Percentiles rank a stretch among this genome's conserved stretches.
Evolutionary conservation across 805 yeast species (phyloP).

Genomic region (Saccharomyces eubayanus): DNA sequence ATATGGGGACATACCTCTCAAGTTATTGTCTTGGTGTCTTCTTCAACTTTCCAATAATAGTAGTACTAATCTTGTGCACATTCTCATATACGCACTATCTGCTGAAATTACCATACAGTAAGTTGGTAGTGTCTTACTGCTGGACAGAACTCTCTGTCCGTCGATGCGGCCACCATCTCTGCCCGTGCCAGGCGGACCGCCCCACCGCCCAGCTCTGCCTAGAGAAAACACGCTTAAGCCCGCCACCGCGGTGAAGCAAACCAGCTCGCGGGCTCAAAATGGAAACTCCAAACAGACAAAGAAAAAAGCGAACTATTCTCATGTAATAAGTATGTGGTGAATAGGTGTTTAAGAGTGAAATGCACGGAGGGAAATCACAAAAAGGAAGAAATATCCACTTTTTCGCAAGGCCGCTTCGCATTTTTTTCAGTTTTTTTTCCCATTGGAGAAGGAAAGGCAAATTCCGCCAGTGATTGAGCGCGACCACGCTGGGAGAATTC

Average conservation of each 20-base stretch:
- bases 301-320: too few species aligned
- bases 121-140: neutral
- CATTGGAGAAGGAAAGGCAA: neutral
- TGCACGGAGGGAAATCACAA: neutral
- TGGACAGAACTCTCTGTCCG: neutral
- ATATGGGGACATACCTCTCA: neutral
- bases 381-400: neutral
- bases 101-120: neutral
- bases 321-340: neutral
- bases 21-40: neutral
- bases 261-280: neutral
- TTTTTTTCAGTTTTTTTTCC: neutral
- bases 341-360: neutral
- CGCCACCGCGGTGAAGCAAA: neutral
- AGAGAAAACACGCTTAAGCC: neutral
- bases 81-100: neutral
- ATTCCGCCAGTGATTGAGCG: neutral
- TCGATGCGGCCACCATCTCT: neutral
- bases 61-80: neutral
- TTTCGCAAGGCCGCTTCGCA: neutral
- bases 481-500: neutral
- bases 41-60: neutral
- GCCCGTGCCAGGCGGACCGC: neutral
- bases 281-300: neutral
- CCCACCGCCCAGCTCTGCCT: neutral